phyloP scores from a whole-genome alignment of 2,329 filamentous ascomycete species.

The Chaetomium strumarium region DNA sequence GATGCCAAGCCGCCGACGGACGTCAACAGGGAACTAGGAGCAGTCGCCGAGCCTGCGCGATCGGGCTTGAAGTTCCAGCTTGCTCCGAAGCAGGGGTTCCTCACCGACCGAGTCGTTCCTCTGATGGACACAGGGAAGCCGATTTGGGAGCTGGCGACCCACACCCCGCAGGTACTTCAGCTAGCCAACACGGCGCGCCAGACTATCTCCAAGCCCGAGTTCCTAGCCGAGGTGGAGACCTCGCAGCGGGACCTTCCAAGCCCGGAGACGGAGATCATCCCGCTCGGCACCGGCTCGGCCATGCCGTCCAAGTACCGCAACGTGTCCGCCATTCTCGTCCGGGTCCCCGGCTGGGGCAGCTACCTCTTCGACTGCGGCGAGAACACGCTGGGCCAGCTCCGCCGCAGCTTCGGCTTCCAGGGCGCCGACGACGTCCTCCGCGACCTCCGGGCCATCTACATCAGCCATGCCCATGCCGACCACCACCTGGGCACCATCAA shows the following conservation, averaged over 20 bases:
- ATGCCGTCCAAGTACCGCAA: slow-evolving; percentile 91
- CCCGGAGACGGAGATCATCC: slow-evolving; percentile 73
- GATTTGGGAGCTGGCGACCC: slow-evolving; percentile 31
- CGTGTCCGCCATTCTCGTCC: slow-evolving; percentile 80
- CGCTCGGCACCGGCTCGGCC: slow-evolving; percentile 87
- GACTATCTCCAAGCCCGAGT: slow-evolving; percentile 37
- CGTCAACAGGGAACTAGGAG: slow-evolving; percentile 10
- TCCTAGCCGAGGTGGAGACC: slow-evolving; percentile 44
- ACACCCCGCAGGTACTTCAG: slow-evolving; percentile 37
- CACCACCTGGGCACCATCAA: slow-evolving; percentile 84
- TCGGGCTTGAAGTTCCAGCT: slow-evolving; percentile 42
- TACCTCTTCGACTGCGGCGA: slow-evolving; percentile 91
- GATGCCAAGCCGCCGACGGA: slow-evolving; percentile 43
- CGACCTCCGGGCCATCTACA: slow-evolving; percentile 78
- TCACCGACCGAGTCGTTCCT: slow-evolving; percentile 41
- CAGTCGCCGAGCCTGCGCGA: slow-evolving; percentile 28
- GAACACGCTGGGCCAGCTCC: slow-evolving; percentile 82
- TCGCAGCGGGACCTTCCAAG: slow-evolving; percentile 62
- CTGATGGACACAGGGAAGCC: slow-evolving; percentile 45
- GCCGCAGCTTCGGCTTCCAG: slow-evolving; percentile 61
- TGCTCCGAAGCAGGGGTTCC: slow-evolving; percentile 41
- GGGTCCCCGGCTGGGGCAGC: slow-evolving; percentile 78
- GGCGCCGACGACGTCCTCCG: slow-evolving; percentile 66
- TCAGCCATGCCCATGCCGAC: slow-evolving; percentile 93
- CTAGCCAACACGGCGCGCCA: slow-evolving; percentile 47